Base-by-base conservation (phyloP, 2,329 filamentous ascomycete species). In the Fusarium decemcellulare region DNA sequence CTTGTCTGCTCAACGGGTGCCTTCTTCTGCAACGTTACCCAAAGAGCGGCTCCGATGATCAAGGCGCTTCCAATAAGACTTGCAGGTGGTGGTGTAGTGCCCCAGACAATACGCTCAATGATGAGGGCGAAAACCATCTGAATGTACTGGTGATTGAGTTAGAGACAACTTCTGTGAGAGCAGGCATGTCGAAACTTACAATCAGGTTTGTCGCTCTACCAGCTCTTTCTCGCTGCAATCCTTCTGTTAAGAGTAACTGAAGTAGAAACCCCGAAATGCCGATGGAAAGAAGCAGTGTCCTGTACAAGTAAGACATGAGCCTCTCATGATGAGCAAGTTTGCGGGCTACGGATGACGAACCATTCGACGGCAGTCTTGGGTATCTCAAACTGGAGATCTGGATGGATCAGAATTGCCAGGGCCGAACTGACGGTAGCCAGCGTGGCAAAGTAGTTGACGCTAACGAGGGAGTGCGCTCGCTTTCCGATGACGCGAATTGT, bases 181-280 rank as follows among this genome's bases (percentile, higher is more conserved):
- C 4, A 0, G 9, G 2, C 6, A 4, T 2, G 1, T 4, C 1
- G 15, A 27, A 18, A 68, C 72, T n/a, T 66, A 78, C 76, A 0
- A 78, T 78, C 0, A 78, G 73, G 44, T 78, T 78, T 0, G 76
- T 78, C 10, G 76, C 76, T 36, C 76, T 61, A 1, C 76, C 76
- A 5, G 76, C 76, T 55, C 92, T 92, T 65, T 93, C 91, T 68
- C 92, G 88, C 57, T 92, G 82, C 36, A 96, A 78, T 0, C 92
- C 93, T 9, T 90, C 90, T 0, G 93, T 94, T 1, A 95, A 81
- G 8, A 95, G 83, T 58, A 93, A 92, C 82, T 95, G 93, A 80
- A 94, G 88, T n/a, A 92, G 74, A 72, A 95, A 95, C 0, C 93
- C 93, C 36, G 90, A 92, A 0, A 90, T 74, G 0, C 92, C 92